These are phyloP conservation scores for Hyphopichia pseudoburtonii DNA, from an alignment of 1,139 yeast species.

Conservation along the genomic window DNA sequence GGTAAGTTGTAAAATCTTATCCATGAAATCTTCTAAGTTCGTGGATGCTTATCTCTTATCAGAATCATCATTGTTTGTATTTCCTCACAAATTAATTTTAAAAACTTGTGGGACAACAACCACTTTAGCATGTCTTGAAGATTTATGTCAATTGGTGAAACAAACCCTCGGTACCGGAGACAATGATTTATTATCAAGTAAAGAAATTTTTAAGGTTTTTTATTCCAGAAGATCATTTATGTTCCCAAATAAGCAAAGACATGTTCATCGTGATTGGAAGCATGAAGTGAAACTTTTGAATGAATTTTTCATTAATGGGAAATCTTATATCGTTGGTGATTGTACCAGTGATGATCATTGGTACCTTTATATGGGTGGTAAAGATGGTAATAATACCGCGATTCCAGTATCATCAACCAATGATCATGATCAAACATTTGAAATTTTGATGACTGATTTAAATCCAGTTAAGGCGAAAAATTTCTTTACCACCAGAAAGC, in stretches of 20 bases:
- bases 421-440: conserved; percentile 71
- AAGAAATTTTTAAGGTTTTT: conserved; percentile 64
- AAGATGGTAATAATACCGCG: no score
- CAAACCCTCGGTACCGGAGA: conserved; percentile 14
- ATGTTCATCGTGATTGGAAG: conserved; percentile 83
- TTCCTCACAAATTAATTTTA: conserved; percentile 77
- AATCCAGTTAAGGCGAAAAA: conserved; percentile 56
- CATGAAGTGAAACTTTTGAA: conserved; percentile 74
- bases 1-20: conserved; percentile 86
- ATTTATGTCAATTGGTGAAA: conserved; percentile 54
- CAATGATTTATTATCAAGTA: conserved; percentile 30
- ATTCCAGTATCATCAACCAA: conserved; percentile 9
- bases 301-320: conserved; percentile 59
- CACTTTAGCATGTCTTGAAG: conserved; percentile 72
- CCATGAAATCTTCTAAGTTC: conserved; percentile 64
- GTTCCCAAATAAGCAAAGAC: conserved; percentile 85
- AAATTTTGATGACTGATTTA: conserved; percentile 87
- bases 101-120: conserved; percentile 98
- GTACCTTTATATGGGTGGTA: conserved; percentile 77
- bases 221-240: conserved; percentile 90
- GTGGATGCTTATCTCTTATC: conserved; percentile 86
- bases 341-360: conserved; percentile 77
- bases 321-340: conserved; percentile 80
- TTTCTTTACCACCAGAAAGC: conserved; percentile 60
- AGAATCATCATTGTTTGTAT: conserved; percentile 89